Percentiles rank a stretch among this genome's conserved stretches.
Evolutionary conservation across 441 rosid species (phyloP).

Genomic region (Gossypium aridum): DNA sequence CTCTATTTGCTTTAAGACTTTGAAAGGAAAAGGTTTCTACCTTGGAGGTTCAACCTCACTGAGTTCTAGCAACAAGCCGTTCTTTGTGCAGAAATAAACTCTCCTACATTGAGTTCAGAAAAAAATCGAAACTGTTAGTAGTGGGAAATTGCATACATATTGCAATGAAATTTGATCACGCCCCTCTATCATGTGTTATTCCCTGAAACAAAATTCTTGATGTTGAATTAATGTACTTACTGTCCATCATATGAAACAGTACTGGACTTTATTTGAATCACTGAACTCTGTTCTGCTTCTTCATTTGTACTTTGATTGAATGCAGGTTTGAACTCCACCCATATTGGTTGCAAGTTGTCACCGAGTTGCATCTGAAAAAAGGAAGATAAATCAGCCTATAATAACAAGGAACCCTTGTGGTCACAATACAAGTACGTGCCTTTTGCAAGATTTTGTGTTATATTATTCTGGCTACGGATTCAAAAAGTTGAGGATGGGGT

Average conservation of each 20-base stretch:
- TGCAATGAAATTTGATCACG: neutral
- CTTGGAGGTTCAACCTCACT: conserved; percentile 47
- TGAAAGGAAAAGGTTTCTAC: conserved; percentile 24
- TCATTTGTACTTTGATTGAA: conserved; percentile 23
- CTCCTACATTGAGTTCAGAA: conserved; percentile 29
- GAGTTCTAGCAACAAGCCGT: conserved; percentile 50
- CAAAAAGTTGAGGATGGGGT: neutral
- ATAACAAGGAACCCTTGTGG: neutral
- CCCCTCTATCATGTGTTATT: neutral
- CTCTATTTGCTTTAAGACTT: conserved; percentile 8
- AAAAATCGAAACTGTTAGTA: too few relatives aligned
- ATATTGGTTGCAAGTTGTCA: conserved; percentile 21
- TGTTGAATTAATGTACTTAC: conserved; percentile 34
- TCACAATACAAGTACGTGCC: neutral
- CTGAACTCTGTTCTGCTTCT: conserved; percentile 30
- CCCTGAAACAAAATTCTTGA: neutral
- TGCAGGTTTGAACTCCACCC: conserved; percentile 42
- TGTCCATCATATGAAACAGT: conserved; percentile 41
- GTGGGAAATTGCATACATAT: too few relatives aligned
- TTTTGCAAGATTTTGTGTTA: neutral
- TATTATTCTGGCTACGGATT: neutral
- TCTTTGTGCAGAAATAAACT: conserved; percentile 55
- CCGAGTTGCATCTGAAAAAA: conserved; percentile 41
- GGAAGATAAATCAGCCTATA: too few relatives aligned
- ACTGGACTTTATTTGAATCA: conserved; percentile 46